Evolutionary conservation across 257 asterid species (phyloP).

Genomic region (Leptodermis oblonga): DNA sequence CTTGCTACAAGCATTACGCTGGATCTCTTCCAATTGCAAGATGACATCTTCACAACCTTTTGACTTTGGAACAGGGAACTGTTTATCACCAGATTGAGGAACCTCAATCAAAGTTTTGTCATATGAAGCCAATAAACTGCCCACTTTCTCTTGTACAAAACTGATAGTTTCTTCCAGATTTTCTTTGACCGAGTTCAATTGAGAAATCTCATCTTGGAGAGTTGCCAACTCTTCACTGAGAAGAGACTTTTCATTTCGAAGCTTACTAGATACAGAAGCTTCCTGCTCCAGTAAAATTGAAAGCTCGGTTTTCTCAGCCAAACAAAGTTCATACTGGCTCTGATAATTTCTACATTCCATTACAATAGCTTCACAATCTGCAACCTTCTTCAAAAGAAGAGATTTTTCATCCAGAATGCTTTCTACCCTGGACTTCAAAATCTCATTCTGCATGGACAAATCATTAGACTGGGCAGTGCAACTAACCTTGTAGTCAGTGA

Average conservation of each 20-base stretch:
- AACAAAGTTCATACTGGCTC: slow-evolving; percentile 58
- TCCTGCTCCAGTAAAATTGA: slow-evolving; percentile 53
- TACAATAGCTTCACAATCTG: slow-evolving; percentile 39
- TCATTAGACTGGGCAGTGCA: slow-evolving; percentile 54
- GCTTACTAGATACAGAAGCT: slow-evolving; percentile 43
- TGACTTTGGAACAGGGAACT: slow-evolving; percentile 25
- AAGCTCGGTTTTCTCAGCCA: slow-evolving; percentile 58
- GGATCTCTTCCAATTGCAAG: slow-evolving; percentile 62
- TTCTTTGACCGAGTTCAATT: slow-evolving; percentile 43
- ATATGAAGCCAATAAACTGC: slow-evolving; percentile 43
- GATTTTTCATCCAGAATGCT: slow-evolving; percentile 43
- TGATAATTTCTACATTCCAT: slow-evolving; percentile 36
- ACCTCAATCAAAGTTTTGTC: slow-evolving; percentile 25
- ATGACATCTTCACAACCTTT: slow-evolving; percentile 42
- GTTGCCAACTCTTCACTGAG: slow-evolving; percentile 40
- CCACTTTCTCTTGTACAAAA: slow-evolving; percentile 50
- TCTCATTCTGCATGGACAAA: slow-evolving; percentile 59
- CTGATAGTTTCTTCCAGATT: slow-evolving; percentile 43
- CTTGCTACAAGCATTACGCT: slow-evolving; percentile 36
- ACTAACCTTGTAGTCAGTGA: slow-evolving; percentile 54
- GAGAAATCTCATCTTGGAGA: slow-evolving; percentile 45
- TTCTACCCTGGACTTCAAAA: slow-evolving; percentile 53
- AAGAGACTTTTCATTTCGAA: slow-evolving; percentile 42
- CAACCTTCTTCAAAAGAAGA: slow-evolving; percentile 54
- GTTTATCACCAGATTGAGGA: slow-evolving; percentile 24